Base-by-base conservation (phyloP, 352 stramenopile genomes). In the Pythium coloratum region DNA sequence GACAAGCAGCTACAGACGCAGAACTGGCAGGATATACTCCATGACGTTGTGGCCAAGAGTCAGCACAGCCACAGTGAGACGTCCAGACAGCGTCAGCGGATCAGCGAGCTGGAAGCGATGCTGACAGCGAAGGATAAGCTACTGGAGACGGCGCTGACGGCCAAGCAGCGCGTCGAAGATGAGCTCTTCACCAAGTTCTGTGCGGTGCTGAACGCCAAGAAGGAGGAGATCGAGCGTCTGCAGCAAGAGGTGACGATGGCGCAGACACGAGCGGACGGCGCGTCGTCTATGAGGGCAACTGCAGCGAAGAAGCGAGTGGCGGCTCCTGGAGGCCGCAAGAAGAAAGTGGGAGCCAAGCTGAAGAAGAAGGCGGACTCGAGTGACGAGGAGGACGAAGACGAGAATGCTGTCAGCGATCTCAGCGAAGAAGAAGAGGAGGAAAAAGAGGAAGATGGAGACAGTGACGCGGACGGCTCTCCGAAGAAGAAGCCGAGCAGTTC, bases 171-270 rank as follows among this genome's bases (percentile, higher is more conserved):
- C 24, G 44, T 70, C 6, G 77, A 89, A 46, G 67, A 89, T 36
- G 28, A 72, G 47, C 55, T 87, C 14, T 73, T 88, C 20, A 44
- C 60, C 6, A 76, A 76, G 9, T 89, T 86, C 47, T 86, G 76
- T 26, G 70, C 70, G 4, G 76, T 88, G 34, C 53, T 89, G 53
- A 87, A 88, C 38, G 70, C 75, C 18, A 88, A 89, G 72, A 89
- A 89, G 62, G 77, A 86, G n/a, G 77, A 83, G 50, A 83, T 88
- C 10, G 68, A 70, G 59, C 73, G 76, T 8, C 51, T 89, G 18
- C 66, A 81, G 69, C 49, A 66, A 7, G 72, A 82, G 28, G 12
- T 86, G 28, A 57, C 67, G 3, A 61, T 73, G 9, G 62, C 60
- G 20, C 32, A 61, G 24, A 16, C 47, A 13, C 24, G 38, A 20